Evolutionary conservation across 2,329 filamentous ascomycete genomes (phyloP), one percentile per base, ranked within the genome.

Genomic region (Cordyceps cateniannulata): DNA sequence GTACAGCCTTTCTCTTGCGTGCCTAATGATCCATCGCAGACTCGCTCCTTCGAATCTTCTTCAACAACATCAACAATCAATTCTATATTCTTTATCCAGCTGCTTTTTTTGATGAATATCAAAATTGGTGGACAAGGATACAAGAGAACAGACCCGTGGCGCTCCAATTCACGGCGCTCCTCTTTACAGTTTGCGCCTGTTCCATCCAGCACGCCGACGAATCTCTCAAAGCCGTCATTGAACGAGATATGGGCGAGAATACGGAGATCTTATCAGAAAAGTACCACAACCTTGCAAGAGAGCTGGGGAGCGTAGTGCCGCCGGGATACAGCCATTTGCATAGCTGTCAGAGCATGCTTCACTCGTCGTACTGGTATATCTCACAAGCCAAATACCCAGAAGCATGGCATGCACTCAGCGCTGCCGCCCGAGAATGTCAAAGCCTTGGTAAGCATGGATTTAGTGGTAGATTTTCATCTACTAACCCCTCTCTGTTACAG

Each of bases 341-440:
- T 58, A 73, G 69, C 22, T 67, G 76, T 7, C 74, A 76, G 60
- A 67, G 70, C 40, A 62, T 75, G 16, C 63, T 76, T 20, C 72
- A 75, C 57, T 75, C 72, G 0, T 74, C 70, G 55, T 74, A 70
- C 57, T 76, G 72, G 72, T 72, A 71, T 58, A 74, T 73, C 49
- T 70, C 71, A 1, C 71, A 75, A 53, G 69, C 67, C 48, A 70
- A 69, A 6, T 75, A 74, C 42, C 63, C 72, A 9, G 73, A 76
- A 62, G 71, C 66, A 61, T 75, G 73, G 74, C 71, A 75, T 62
- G 69, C 73, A 6, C 64, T 76, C 10, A 70, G 69, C 49, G 62
- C 68, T 22, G 73, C 73, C 12, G 69, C 76, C 29, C 64, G 71
- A 32, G 72, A 74, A 61, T 73, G 73, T 0, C 72, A 74, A 44